phyloP scores from a whole-genome alignment of 345 rosid genomes.

The Psidium guajava region DNA sequence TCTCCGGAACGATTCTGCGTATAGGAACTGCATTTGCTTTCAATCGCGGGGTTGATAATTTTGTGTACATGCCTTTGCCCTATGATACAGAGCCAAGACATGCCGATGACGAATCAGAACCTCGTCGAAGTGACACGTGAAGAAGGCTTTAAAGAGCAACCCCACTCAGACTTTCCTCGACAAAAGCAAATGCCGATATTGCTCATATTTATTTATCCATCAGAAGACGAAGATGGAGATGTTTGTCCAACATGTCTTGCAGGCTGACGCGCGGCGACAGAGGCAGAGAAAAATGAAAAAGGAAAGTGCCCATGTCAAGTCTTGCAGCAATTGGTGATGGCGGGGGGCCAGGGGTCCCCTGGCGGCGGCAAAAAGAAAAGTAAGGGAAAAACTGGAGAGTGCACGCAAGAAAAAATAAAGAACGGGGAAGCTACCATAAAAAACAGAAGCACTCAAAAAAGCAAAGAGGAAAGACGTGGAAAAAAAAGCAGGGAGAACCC shows the following conservation, averaged over 20 bases:
- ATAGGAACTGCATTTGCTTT: slow-evolving; percentile 79
- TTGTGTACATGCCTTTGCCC: slow-evolving; percentile 71
- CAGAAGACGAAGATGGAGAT: slow-evolving; percentile 68
- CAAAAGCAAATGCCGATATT: slow-evolving; percentile 28
- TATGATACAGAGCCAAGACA: slow-evolving; percentile 76
- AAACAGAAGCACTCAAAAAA: neutral
- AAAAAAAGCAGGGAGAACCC: too few species aligned
- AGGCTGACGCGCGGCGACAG: too few species aligned
- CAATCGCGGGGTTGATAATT: slow-evolving; percentile 61
- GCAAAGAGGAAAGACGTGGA: too few species aligned
- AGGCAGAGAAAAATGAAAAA: too few species aligned
- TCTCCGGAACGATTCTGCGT: slow-evolving; percentile 58
- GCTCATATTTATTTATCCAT: slow-evolving; percentile 34
- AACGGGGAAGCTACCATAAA: too few species aligned
- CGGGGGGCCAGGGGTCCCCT: too few species aligned
- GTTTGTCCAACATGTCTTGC: slow-evolving; percentile 97
- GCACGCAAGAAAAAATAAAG: too few species aligned
- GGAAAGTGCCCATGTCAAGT: too few species aligned
- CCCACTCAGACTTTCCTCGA: slow-evolving; percentile 31
- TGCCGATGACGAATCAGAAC: too few species aligned
- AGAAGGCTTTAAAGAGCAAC: slow-evolving; percentile 46
- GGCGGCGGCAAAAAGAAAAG: too few species aligned
- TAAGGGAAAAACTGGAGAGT: too few species aligned
- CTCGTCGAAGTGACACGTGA: slow-evolving; percentile 10
- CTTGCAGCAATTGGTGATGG: too few species aligned